These are phyloP conservation scores for Metschnikowia arizonensis DNA, from an alignment of 805 yeast species.

Conservation along the genomic window DNA sequence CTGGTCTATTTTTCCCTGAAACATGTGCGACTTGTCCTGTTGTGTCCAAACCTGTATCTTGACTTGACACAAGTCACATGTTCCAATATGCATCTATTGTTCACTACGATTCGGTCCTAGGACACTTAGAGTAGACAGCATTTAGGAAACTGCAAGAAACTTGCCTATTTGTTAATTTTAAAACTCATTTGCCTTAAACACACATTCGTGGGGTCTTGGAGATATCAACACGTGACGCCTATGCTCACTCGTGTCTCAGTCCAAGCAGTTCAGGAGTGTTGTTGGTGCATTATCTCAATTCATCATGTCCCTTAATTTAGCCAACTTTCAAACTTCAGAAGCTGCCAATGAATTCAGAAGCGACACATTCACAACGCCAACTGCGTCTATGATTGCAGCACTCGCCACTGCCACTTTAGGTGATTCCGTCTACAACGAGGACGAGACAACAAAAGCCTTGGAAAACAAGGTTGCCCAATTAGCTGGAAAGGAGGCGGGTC, in stretches of 20 bases:
- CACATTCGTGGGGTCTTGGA: background rate
- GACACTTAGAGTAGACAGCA: background rate
- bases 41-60: too few species aligned
- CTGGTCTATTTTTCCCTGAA: too few species aligned
- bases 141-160: background rate
- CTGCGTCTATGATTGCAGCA: slow-evolving; percentile 16
- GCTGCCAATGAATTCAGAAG: slow-evolving; percentile 18
- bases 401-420: slow-evolving; percentile 31
- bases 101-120: background rate
- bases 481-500: slow-evolving; percentile 39
- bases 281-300: background rate
- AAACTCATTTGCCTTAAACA: background rate
- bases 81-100: background rate
- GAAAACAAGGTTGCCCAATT: slow-evolving; percentile 32
- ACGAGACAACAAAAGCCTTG: slow-evolving; percentile 29
- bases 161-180: background rate
- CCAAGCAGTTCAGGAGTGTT: background rate
- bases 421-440: slow-evolving; percentile 43
- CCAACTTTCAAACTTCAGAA: slow-evolving; percentile 11
- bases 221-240: background rate
- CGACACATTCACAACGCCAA: slow-evolving; percentile 23
- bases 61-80: too few species aligned
- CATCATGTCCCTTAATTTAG: slow-evolving; percentile 12
- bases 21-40: too few species aligned
- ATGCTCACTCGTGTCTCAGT: background rate